Evolutionary conservation across 805 yeast species (phyloP).

Genomic region (Metschnikowia proteae): DNA sequence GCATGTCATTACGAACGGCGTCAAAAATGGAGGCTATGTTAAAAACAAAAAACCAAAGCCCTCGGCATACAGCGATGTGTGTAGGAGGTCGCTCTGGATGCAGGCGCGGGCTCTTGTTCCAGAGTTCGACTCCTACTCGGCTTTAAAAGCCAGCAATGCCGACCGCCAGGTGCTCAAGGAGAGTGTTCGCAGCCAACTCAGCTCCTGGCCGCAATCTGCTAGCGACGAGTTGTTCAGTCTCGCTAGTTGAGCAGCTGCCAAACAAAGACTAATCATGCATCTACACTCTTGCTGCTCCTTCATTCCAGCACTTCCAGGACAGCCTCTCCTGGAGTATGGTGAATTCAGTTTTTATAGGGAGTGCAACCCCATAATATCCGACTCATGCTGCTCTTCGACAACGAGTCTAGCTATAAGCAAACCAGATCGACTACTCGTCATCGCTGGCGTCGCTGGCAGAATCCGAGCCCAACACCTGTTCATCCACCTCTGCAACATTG

Average conservation of each 20-base stretch:
- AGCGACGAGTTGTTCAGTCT: conserved; percentile 32
- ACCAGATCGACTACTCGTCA: conserved; percentile 11
- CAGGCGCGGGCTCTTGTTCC: conserved; percentile 9
- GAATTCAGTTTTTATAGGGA: too few relatives aligned
- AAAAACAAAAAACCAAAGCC: conserved; percentile 43
- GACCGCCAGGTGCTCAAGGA: conserved; percentile 29
- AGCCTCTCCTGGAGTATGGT: too few relatives aligned
- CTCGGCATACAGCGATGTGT: conserved; percentile 41
- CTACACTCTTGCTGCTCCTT: too few relatives aligned
- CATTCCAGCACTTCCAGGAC: too few relatives aligned
- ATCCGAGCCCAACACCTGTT: conserved; percentile 34
- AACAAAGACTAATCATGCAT: too few relatives aligned
- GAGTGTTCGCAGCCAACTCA: conserved; percentile 27
- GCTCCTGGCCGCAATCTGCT: conserved; percentile 46
- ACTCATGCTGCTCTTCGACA: too few relatives aligned
- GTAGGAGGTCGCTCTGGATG: conserved; percentile 24
- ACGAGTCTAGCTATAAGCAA: too few relatives aligned
- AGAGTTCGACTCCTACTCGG: conserved; percentile 13
- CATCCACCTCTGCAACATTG: conserved; percentile 22
- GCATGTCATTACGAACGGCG: conserved; percentile 53
- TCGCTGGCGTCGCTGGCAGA: conserved; percentile 26
- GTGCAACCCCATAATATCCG: too few relatives aligned
- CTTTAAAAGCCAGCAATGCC: conserved; percentile 18
- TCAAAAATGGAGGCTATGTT: conserved; percentile 52
- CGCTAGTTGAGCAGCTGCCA: background rate